Base-by-base conservation (phyloP, 2,329 filamentous ascomycete genomes). In the Tolypocladium album region DNA sequence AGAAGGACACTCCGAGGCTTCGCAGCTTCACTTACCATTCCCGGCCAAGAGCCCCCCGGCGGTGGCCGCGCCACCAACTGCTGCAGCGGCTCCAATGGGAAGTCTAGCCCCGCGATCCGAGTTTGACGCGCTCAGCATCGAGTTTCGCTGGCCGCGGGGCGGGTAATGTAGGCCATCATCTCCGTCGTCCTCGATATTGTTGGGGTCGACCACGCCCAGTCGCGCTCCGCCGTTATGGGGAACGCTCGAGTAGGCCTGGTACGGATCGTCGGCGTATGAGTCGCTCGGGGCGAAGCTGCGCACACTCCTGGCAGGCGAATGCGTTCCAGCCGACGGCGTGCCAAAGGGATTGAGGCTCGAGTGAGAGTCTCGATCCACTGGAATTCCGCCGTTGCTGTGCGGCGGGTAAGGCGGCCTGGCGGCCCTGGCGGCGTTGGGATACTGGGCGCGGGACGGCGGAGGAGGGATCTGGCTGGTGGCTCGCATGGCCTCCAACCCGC, bases 121-220 rank as follows among this genome's bases (percentile, higher is more conserved):
- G 45, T 78, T 75, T 11, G 80, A 79, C 3, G 85, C 74, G 61
- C 82, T 85, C 42, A 88, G 73, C 71, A 87, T 82, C 42, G 88
- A 86, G 64, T 78, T 81, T 61, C 82, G 79, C 70, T 73, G 68
- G 45, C 68, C 70, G 53, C 67, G 69, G 56, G 71, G 74, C 57
- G 72, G 75, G 66, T 82, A 86, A 5, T 82, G 79, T 58, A 94
- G 80, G 1, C 88, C 91, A 70, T 96, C 92, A 68, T 96, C 92
- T 36, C 90, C 91, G 69, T 97, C 92, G 70, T 96, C 92, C 27
- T 83, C 83, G 64, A 96, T 92, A 17, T 87, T 86, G 67, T 89
- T 85, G 3, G 92, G 91, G 70, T 96, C 87, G 61, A 94, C 82
- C 1, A 83, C 76, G 45, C 82, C 82, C 4, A 86, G 73, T 11